These are phyloP conservation scores for Ophiostoma angusticollis DNA, from an alignment of 2,329 filamentous ascomycete genomes.

Conservation along the genomic window DNA sequence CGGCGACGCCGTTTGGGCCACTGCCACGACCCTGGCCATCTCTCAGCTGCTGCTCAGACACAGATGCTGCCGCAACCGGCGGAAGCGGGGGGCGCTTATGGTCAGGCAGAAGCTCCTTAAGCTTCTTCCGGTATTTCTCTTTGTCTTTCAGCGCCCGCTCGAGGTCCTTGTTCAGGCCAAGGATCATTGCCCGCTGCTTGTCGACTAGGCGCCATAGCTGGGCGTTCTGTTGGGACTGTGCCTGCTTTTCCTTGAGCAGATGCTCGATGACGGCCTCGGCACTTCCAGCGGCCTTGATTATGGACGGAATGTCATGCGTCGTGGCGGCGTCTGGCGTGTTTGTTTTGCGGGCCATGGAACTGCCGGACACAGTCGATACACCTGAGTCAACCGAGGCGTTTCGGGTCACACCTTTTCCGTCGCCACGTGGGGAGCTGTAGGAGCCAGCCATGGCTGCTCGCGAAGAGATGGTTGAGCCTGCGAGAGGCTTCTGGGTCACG, in stretches of 20 bases:
- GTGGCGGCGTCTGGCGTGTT: slow-evolving; percentile 44
- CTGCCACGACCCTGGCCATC: not conserved
- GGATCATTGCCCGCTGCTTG: slow-evolving; percentile 87
- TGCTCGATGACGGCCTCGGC: slow-evolving; percentile 81
- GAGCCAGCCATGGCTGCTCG: slow-evolving; percentile 36
- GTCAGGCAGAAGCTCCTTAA: slow-evolving; percentile 57
- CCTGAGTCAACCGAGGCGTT: slow-evolving; percentile 88
- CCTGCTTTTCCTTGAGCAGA: slow-evolving; percentile 81
- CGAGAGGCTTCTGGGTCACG: slow-evolving; percentile 29
- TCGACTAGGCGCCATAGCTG: slow-evolving; percentile 94
- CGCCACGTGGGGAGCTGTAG: slow-evolving; percentile 27
- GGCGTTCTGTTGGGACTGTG: slow-evolving; percentile 74
- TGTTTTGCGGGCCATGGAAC: slow-evolving; percentile 44
- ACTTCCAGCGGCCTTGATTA: slow-evolving; percentile 77
- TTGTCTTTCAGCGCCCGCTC: slow-evolving; percentile 88
- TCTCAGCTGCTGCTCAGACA: not conserved
- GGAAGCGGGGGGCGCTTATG: slow-evolving; percentile 12
- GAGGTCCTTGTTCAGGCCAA: slow-evolving; percentile 87
- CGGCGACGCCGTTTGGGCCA: not conserved
- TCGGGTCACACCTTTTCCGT: slow-evolving; percentile 39
- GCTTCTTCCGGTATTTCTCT: slow-evolving; percentile 79
- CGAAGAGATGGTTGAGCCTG: slow-evolving; percentile 26
- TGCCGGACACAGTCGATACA: slow-evolving; percentile 62
- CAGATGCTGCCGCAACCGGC: slow-evolving; percentile 3
- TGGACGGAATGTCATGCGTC: slow-evolving; percentile 60